A percentile compares a stretch with the other conserved stretches of the same genome.
Evolutionary conservation across 2,329 filamentous ascomycete genomes (phyloP).

Genomic region (Ophiostoma pallidulum): DNA sequence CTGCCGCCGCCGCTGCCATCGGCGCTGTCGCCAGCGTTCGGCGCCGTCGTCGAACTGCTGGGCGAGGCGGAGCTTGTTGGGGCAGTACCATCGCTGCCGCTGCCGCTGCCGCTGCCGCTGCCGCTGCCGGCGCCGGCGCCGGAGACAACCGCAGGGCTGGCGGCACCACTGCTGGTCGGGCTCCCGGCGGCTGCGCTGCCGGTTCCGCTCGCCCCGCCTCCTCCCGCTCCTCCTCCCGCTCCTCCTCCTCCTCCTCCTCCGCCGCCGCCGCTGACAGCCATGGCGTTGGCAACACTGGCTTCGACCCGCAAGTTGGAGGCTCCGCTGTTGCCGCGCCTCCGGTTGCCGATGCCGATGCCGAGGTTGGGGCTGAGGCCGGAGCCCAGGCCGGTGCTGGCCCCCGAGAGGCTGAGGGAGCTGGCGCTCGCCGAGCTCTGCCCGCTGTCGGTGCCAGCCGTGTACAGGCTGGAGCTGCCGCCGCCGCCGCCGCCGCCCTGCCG

Average conservation of each 20-base stretch:
- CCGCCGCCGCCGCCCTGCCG: conserved; percentile 13
- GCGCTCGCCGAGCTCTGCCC: conserved; percentile 45
- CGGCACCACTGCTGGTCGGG: conserved; percentile 6
- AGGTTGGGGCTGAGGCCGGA: no score
- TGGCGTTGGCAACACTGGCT: conserved; percentile 38
- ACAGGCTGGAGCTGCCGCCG: conserved; percentile 27
- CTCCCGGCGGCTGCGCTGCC: conserved; percentile 6
- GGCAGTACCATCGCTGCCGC: background rate
- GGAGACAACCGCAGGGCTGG: conserved; percentile 2
- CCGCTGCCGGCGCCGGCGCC: no score
- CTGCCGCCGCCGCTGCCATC: conserved; percentile 26
- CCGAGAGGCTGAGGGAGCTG: conserved; percentile 54
- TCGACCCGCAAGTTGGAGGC: conserved; percentile 52
- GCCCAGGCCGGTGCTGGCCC: conserved; percentile 51
- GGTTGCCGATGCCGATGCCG: conserved; percentile 41
- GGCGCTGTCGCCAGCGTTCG: background rate
- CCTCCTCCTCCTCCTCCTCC: background rate
- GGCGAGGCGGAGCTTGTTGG: no score
- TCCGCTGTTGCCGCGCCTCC: conserved; percentile 49
- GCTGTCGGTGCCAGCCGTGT: conserved; percentile 29
- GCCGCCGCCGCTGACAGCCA: conserved; percentile 25
- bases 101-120: no score
- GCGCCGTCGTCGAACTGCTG: no score
- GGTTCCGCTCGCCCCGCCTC: conserved; percentile 20
- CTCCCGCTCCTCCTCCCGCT: conserved; percentile 12